These are phyloP conservation scores for Venturia asperata DNA, from an alignment of 2,329 filamentous ascomycete genomes.

Conservation along the genomic window DNA sequence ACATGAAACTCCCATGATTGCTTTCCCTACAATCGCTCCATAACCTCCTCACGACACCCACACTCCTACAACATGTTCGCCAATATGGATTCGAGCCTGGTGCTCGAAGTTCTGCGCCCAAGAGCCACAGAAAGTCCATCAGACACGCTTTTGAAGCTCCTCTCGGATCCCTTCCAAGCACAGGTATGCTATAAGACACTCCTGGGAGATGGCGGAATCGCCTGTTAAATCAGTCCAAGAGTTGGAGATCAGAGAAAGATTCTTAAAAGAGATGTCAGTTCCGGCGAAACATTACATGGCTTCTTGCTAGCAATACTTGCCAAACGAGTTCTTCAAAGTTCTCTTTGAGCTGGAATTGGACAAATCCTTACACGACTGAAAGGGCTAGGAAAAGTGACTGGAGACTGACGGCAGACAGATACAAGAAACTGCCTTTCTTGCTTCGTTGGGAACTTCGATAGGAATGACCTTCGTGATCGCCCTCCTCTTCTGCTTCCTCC, in stretches of 20 bases:
- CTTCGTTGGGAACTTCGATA: conserved; percentile 73
- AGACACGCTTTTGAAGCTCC: conserved; percentile 19
- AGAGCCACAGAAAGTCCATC: conserved; percentile 4
- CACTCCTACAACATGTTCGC: background rate
- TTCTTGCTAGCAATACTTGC: background rate
- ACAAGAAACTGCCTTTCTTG: conserved; percentile 58
- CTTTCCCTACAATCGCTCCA: background rate
- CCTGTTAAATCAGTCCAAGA: background rate
- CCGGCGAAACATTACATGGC: background rate
- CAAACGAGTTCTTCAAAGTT: background rate
- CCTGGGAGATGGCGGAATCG: background rate
- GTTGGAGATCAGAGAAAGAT: background rate
- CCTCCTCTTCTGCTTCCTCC: conserved; percentile 76
- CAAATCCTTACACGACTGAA: background rate
- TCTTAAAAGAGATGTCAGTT: background rate
- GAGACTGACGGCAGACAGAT: conserved; percentile 36
- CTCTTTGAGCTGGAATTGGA: background rate
- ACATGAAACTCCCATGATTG: background rate
- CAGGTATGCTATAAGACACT: conserved; percentile 22
- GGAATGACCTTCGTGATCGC: conserved; percentile 67
- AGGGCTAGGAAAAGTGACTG: background rate
- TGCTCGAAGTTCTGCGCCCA: conserved; percentile 8
- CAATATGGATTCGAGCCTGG: conserved; percentile 17
- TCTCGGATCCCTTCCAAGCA: conserved; percentile 20
- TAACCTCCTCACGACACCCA: background rate